Percentiles rank a stretch among this genome's conserved stretches.
These are phyloP conservation scores for Penicillium canescens DNA, from an alignment of 495 filamentous ascomycete species.

Conservation along the genomic window DNA sequence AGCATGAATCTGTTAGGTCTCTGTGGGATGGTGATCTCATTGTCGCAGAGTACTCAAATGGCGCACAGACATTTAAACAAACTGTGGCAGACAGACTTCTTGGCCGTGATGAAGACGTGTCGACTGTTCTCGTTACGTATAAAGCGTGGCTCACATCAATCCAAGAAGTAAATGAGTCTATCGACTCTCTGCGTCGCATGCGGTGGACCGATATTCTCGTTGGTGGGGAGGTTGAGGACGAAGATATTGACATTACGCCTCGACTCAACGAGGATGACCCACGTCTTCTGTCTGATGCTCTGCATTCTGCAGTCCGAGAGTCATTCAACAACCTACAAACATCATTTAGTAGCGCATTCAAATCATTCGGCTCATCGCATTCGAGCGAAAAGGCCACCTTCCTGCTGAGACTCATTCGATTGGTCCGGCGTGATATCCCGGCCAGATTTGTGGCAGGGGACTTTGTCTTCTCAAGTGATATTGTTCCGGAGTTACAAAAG, in stretches of 20 bases:
- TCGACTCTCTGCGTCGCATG: conserved; percentile 65
- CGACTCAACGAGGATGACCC: conserved; percentile 76
- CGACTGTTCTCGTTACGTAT: conserved; percentile 59
- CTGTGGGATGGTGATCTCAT: conserved; percentile 63
- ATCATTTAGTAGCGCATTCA: conserved; percentile 49
- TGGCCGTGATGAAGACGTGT: conserved; percentile 67
- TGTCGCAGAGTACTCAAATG: conserved; percentile 52
- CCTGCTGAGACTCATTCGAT: conserved; percentile 73
- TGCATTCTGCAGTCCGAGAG: conserved; percentile 54
- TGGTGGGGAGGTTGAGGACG: conserved; percentile 70
- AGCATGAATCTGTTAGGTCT: conserved; percentile 45
- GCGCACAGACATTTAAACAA: conserved; percentile 55
- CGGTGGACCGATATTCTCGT: conserved; percentile 80
- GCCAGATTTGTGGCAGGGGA: conserved; percentile 34
- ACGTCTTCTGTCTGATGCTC: conserved; percentile 56
- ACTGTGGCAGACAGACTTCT: conserved; percentile 53
- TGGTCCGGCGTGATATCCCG: conserved; percentile 68
- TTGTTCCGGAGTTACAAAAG: conserved; percentile 59
- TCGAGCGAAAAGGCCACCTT: conserved; percentile 63
- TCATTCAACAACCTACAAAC: conserved; percentile 61
- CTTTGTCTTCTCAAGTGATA: conserved; percentile 39
- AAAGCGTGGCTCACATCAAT: conserved; percentile 67
- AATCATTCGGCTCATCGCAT: conserved; percentile 40
- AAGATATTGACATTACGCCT: conserved; percentile 59
- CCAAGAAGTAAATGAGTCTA: conserved; percentile 55